These are phyloP conservation scores for Xenosphaeropsis pyriputrescens DNA, from an alignment of 2,329 filamentous ascomycete species.

Conservation along the genomic window DNA sequence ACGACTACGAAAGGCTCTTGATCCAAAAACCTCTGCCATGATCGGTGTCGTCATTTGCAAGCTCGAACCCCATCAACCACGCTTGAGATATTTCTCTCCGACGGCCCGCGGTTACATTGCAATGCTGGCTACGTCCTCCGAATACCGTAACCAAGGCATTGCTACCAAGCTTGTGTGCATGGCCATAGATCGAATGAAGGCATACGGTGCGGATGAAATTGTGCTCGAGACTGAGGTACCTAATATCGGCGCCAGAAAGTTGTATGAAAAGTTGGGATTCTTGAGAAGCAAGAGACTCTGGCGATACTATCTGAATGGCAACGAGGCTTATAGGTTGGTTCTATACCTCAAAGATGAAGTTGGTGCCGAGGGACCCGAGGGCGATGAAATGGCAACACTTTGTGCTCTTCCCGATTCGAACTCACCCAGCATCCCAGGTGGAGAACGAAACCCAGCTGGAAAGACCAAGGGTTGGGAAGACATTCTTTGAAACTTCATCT, in stretches of 20 bases:
- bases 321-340: slow-evolving; percentile 80
- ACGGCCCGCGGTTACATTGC: slow-evolving; percentile 87
- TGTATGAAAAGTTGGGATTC: slow-evolving; percentile 90
- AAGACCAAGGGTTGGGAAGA: no score
- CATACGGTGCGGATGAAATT: slow-evolving; percentile 76
- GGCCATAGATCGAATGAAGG: slow-evolving; percentile 84
- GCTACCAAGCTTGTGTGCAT: slow-evolving; percentile 77
- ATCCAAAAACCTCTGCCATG: slow-evolving; percentile 46
- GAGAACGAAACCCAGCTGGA: no score
- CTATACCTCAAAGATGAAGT: slow-evolving; percentile 29
- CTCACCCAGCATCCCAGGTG: no score
- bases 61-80: slow-evolving; percentile 71
- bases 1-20: slow-evolving; percentile 31
- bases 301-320: slow-evolving; percentile 92
- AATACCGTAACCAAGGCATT: slow-evolving; percentile 72
- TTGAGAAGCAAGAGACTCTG: slow-evolving; percentile 84
- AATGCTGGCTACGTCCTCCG: slow-evolving; percentile 84
- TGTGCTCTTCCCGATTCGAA: no score
- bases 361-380: neutral
- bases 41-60: slow-evolving; percentile 92
- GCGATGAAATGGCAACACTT: neutral
- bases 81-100: slow-evolving; percentile 42
- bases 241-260: slow-evolving; percentile 75
- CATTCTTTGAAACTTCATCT: no score
- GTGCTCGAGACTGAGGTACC: slow-evolving; percentile 93